Conservation (phyloP, 805 yeast genomes). For the Candida khao-thaluensis region DNA sequence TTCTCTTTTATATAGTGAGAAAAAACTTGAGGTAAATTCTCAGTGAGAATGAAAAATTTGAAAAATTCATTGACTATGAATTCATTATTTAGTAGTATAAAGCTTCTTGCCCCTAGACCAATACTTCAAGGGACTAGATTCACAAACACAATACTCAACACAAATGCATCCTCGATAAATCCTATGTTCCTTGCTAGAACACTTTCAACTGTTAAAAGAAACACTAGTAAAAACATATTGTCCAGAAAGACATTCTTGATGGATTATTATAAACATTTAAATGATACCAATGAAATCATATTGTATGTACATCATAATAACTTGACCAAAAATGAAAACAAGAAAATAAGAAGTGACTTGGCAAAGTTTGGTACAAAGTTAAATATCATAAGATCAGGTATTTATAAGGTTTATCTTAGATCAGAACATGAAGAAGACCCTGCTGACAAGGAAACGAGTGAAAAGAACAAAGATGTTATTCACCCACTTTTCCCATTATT, state of each 20-base stretch:
- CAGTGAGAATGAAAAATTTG: constrained; percentile 6
- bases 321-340: constrained; percentile 66
- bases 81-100: constrained; percentile 1
- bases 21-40: too few species aligned
- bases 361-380: constrained; percentile 65
- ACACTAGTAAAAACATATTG: constrained; percentile 59
- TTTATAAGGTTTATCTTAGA: constrained; percentile 75
- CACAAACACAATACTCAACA: too few species aligned
- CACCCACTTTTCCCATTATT: constrained; percentile 75
- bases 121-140: too few species aligned
- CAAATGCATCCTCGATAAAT: too few species aligned
- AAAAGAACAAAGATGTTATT: constrained; percentile 38
- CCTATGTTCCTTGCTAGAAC: too few species aligned
- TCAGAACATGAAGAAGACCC: constrained; percentile 74
- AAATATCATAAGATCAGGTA: constrained; percentile 62
- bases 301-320: constrained; percentile 86
- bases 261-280: constrained; percentile 72
- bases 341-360: constrained; percentile 59
- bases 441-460: constrained; percentile 53
- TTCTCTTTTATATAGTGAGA: too few species aligned
- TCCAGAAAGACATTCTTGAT: constrained; percentile 86
- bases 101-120: background rate
- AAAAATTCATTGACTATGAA: constrained; percentile 3
- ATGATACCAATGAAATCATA: constrained; percentile 67
- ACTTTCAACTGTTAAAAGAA: constrained; percentile 6